Evolutionary conservation across 2,329 filamentous ascomycete species (phyloP).

Genomic region (Myotisia sp.): DNA sequence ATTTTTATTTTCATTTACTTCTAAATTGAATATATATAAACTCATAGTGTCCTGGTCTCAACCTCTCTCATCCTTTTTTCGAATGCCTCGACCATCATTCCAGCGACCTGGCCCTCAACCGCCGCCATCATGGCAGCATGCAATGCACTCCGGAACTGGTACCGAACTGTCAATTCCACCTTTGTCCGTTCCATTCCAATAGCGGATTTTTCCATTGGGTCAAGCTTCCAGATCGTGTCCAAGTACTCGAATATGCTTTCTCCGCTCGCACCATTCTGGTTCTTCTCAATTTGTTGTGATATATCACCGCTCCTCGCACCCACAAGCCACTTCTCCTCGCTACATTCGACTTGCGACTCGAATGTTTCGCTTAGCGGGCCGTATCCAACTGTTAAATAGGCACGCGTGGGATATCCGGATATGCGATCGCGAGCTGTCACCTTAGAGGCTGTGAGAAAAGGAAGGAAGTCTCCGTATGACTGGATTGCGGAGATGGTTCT

Average conservation of each 20-base stretch:
- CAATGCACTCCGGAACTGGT: constrained; percentile 76
- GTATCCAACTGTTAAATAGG: constrained; percentile 73
- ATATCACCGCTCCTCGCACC: constrained; percentile 48
- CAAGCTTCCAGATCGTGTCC: constrained; percentile 31
- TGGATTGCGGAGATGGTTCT: constrained; percentile 75
- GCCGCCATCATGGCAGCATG: constrained; percentile 70
- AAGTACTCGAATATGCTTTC: constrained; percentile 42
- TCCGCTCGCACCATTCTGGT: neutral
- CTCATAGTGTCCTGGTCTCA: constrained; percentile 22
- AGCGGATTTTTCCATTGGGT: constrained; percentile 21
- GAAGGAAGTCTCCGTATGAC: constrained; percentile 74
- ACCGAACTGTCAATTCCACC: constrained; percentile 63
- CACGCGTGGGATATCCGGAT: constrained; percentile 49
- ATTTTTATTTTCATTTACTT: constrained; percentile 1
- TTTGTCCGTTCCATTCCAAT: constrained; percentile 42
- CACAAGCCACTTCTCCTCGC: constrained; percentile 51
- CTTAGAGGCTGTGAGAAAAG: constrained; percentile 65
- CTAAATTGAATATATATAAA: constrained; percentile 2
- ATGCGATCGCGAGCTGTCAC: constrained; percentile 58
- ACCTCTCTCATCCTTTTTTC: constrained; percentile 60
- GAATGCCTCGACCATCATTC: constrained; percentile 40
- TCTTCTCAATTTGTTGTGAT: constrained; percentile 27
- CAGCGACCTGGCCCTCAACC: constrained; percentile 59
- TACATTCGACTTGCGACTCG: constrained; percentile 63
- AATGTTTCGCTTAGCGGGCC: constrained; percentile 72